Conservation (phyloP, 164 flowering plant genomes). For the Macadamia tetraphylla region DNA sequence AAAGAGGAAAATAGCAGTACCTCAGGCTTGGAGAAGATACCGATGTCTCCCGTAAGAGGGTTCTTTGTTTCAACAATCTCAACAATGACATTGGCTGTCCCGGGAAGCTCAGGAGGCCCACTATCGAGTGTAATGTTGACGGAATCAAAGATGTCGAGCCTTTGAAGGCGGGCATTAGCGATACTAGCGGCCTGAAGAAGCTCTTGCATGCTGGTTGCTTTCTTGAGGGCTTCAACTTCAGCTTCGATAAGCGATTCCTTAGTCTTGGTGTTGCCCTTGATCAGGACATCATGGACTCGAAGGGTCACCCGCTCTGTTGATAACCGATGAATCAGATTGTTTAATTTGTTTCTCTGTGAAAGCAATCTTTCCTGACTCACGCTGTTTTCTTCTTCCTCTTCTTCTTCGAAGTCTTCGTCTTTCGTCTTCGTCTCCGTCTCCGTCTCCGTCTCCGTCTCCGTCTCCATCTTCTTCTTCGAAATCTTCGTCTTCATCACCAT, state of each 20-base stretch:
- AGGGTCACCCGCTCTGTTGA: slow-evolving; percentile 44
- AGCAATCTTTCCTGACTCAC: slow-evolving; percentile 17
- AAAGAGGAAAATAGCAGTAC: slow-evolving; percentile 25
- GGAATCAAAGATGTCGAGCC: slow-evolving; percentile 65
- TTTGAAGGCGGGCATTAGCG: slow-evolving; percentile 46
- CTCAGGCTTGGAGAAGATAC: slow-evolving; percentile 76
- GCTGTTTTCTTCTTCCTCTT: slow-evolving; percentile 23
- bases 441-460: slow-evolving; percentile 16
- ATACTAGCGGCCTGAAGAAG: slow-evolving; percentile 49
- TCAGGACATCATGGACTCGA: slow-evolving; percentile 73
- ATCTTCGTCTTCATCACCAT: slow-evolving; percentile 16
- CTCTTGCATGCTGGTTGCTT: slow-evolving; percentile 59
- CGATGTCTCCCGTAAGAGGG: slow-evolving; percentile 62
- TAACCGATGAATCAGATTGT: slow-evolving; percentile 37
- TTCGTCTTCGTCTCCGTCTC: slow-evolving; percentile 29
- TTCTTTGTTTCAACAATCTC: slow-evolving; percentile 56
- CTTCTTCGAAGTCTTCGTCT: slow-evolving; percentile 32
- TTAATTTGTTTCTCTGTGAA: slow-evolving; percentile 30
- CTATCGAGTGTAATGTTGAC: slow-evolving; percentile 71
- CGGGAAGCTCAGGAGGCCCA: slow-evolving; percentile 88
- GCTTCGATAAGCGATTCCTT: slow-evolving; percentile 69
- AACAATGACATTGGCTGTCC: slow-evolving; percentile 72
- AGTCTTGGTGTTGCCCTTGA: slow-evolving; percentile 80
- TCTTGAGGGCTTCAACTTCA: slow-evolving; percentile 42
- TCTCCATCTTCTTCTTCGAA: slow-evolving; percentile 27